phyloP scores from a whole-genome alignment of 176 grass and related monocot genomes.

The Oryza punctata region DNA sequence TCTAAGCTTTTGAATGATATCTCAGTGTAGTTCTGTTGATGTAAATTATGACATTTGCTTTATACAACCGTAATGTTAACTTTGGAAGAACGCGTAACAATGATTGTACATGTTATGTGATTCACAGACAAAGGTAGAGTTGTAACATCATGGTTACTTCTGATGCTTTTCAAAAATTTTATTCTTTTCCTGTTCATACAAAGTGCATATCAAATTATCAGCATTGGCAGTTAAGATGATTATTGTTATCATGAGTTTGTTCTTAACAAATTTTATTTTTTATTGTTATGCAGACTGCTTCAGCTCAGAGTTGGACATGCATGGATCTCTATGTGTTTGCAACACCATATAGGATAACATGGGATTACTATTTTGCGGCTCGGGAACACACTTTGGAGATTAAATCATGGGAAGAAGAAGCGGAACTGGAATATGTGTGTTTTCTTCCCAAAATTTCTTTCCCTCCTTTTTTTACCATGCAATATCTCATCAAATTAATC shows the following conservation, averaged over 20 bases:
- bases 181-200: not conserved
- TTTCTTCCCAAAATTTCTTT: constrained; percentile 15
- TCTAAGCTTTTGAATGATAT: constrained; percentile 3
- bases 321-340: constrained; percentile 95
- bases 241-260: not conserved
- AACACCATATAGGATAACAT: constrained; percentile 82
- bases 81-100: not conserved
- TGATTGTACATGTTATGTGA: not conserved
- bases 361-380: constrained; percentile 81
- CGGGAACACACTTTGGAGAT: constrained; percentile 68
- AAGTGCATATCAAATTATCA: not conserved
- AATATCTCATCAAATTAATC: constrained; percentile 22
- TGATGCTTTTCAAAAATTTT: not conserved
- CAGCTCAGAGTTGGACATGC: constrained; percentile 80
- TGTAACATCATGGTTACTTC: not conserved
- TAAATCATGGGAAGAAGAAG: constrained; percentile 81
- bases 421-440: constrained; percentile 80
- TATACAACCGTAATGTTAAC: not conserved
- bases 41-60: not conserved
- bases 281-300: constrained; percentile 49
- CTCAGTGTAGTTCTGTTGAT: not conserved
- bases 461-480: not conserved
- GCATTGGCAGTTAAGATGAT: constrained; percentile 4
- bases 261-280: not conserved
- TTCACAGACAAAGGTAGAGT: no score